Percentiles rank a stretch among this genome's conserved stretches.
Evolutionary conservation across 2,329 filamentous ascomycete species (phyloP).

Genomic region (Penicillium brevicompactum): DNA sequence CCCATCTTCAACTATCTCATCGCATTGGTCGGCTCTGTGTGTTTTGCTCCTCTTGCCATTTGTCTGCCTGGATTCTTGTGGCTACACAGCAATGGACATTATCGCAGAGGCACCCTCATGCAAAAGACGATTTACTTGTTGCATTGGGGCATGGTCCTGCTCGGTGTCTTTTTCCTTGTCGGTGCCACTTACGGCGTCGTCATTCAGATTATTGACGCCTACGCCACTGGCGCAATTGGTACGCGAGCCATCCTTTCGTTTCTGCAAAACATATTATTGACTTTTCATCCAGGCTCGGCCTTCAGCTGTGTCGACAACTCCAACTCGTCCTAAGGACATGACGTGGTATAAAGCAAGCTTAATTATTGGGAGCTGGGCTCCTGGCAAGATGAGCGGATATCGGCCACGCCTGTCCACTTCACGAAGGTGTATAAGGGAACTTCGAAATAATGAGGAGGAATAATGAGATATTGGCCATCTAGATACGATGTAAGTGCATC

Average conservation of each 20-base stretch:
- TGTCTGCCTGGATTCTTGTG: conserved; percentile 52
- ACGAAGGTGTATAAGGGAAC: background rate
- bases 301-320: conserved; percentile 32
- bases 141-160: conserved; percentile 44
- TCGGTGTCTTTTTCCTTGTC: conserved; percentile 49
- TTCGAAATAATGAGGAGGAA: background rate
- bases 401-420: background rate
- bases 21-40: conserved; percentile 51
- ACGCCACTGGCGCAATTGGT: conserved; percentile 23
- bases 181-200: conserved; percentile 42
- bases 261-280: background rate
- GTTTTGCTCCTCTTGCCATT: conserved; percentile 54
- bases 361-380: background rate
- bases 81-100: conserved; percentile 50
- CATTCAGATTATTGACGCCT: conserved; percentile 25
- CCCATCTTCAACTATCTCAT: conserved; percentile 57
- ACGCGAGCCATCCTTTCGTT: background rate
- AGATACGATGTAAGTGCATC: background rate
- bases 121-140: conserved; percentile 44
- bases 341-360: too few relatives aligned
- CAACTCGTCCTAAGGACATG: conserved; percentile 9
- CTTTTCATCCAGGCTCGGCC: conserved; percentile 16
- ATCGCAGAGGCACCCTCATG: conserved; percentile 36
- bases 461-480: background rate
- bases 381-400: too few relatives aligned